A percentile compares a stretch with the other conserved stretches of the same genome.
Evolutionary conservation across 805 yeast species (phyloP).

Genomic region (Ogataea methanolica): DNA sequence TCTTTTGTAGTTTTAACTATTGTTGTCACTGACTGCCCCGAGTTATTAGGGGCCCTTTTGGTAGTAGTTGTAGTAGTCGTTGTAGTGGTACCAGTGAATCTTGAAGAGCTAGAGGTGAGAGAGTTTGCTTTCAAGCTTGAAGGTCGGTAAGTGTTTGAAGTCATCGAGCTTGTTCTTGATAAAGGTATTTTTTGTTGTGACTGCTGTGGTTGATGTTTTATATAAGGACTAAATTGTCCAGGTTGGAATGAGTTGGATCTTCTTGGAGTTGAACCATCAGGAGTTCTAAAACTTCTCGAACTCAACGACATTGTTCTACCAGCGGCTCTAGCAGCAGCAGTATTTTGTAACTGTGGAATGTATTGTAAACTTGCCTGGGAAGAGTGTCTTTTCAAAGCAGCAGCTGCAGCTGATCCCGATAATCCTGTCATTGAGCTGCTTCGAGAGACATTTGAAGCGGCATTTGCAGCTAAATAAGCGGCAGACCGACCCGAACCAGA

Average conservation of each 20-base stretch:
- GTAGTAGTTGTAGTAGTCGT: slow-evolving; percentile 28
- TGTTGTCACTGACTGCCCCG: slow-evolving; percentile 18
- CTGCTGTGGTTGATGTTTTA: slow-evolving; percentile 6
- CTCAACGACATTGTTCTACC: slow-evolving; percentile 31
- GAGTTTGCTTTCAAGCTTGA: slow-evolving; percentile 22
- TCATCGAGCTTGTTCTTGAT: slow-evolving; percentile 23
- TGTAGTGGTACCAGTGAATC: slow-evolving; percentile 24
- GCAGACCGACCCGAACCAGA: slow-evolving; percentile 2
- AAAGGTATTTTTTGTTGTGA: slow-evolving; percentile 3
- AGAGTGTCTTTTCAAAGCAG: slow-evolving; percentile 25
- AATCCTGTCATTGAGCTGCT: slow-evolving; percentile 21
- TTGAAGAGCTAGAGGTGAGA: slow-evolving; percentile 18
- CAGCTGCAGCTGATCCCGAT: slow-evolving; percentile 30
- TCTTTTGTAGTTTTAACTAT: slow-evolving; percentile 49
- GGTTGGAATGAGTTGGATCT: slow-evolving; percentile 25
- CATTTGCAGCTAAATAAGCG: slow-evolving; percentile 23
- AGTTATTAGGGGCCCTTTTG: slow-evolving; percentile 14
- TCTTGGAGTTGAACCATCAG: slow-evolving; percentile 9
- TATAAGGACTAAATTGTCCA: slow-evolving; percentile 11
- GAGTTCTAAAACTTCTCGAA: slow-evolving; percentile 25
- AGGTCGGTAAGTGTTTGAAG: slow-evolving; percentile 10
- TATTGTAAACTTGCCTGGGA: slow-evolving; percentile 8
- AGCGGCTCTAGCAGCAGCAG: neutral
- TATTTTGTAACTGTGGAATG: neutral
- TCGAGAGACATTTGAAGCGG: slow-evolving; percentile 17